Base-by-base conservation (phyloP, 1,284 basidiomycete species). In the Cutaneotrichosporon cyanovorans region DNA sequence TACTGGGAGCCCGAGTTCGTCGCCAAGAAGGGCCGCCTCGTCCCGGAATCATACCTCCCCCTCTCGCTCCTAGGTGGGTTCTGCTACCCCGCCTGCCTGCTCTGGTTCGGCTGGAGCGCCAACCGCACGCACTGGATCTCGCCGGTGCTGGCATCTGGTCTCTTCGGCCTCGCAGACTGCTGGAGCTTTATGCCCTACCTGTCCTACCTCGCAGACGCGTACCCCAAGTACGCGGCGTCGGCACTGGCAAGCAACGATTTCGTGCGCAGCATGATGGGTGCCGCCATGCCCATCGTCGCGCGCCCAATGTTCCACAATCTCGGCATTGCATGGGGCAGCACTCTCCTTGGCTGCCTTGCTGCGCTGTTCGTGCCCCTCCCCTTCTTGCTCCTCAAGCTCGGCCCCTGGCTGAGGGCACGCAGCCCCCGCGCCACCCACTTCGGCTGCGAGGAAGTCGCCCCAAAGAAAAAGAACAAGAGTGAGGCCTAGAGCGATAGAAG, bases 171-270 rank as follows among this genome's bases (percentile, higher is more conserved):
- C 19, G 49, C 46, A 5, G 49, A 55, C 42, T 53, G 48, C 50
- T 51, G 43, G 45, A 45, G 34, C 31, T 49, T 50, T 31, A 53
- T 62, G 59, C 50, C 60, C 10, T 66, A 64, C n/a, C 58, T 69
- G 32, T 64, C 63, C 39, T 82, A 85, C 52, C 73, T 84, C 46
- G 77, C 84, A 25, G 81, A 83, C 55, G 69, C 79, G 0, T 85
- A 83, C 64, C 79, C 81, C 0, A 65, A 82, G 22, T 75, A 82
- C 58, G 77, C 82, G 31, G 63, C 58, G 12, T 65, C 53, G 15
- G 65, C 58, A 10, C 56, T 67, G 20, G 69, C 69, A 1, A 60
- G 61, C 8, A 73, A 74, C 55, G 71, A 72, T 45, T 71, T 74
- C 55, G 57, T 71, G 34, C 58, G 73, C 28, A 67, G 65, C 2